Evolutionary conservation across 2,329 filamentous ascomycete species (phyloP).

Genomic region (Exserohilum turcica): DNA sequence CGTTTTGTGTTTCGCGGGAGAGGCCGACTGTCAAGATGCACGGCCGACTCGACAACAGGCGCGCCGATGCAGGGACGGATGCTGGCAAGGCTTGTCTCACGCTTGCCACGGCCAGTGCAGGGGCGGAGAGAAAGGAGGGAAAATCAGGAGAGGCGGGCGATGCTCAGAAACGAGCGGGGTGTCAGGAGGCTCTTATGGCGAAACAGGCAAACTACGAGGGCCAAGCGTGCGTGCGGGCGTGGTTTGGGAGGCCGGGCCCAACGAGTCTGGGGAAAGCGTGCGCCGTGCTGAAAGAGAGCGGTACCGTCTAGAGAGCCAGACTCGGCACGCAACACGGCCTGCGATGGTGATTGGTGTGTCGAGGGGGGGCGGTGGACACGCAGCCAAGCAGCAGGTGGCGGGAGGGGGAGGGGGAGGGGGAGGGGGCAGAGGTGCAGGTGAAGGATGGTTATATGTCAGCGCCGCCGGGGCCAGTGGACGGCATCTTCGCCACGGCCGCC

Average conservation of each 20-base stretch:
- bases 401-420: no score
- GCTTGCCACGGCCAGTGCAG: neutral
- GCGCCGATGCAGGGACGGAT: constrained; percentile 2
- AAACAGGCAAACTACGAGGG: neutral
- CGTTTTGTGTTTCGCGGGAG: constrained; percentile 3
- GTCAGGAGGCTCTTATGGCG: constrained; percentile 7
- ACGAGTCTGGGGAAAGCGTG: neutral
- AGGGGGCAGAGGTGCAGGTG: no score
- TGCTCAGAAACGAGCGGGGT: neutral
- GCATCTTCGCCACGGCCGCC: no score
- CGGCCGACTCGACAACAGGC: neutral
- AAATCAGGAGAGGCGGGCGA: neutral
- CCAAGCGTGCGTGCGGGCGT: neutral
- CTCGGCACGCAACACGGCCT: constrained; percentile 12
- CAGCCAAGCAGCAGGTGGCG: constrained; percentile 3
- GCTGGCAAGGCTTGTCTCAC: neutral
- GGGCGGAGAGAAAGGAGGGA: neutral
- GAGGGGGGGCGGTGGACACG: neutral
- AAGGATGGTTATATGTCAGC: neutral
- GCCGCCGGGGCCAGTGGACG: constrained; percentile 9
- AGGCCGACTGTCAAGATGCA: constrained; percentile 19
- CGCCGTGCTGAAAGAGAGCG: neutral
- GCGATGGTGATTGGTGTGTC: constrained; percentile 11
- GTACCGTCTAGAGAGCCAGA: constrained; percentile 8
- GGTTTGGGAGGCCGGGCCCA: constrained; percentile 2